Evolutionary conservation across 2,329 filamentous ascomycete species (phyloP).

Genomic region (Colletotrichum falcatum): DNA sequence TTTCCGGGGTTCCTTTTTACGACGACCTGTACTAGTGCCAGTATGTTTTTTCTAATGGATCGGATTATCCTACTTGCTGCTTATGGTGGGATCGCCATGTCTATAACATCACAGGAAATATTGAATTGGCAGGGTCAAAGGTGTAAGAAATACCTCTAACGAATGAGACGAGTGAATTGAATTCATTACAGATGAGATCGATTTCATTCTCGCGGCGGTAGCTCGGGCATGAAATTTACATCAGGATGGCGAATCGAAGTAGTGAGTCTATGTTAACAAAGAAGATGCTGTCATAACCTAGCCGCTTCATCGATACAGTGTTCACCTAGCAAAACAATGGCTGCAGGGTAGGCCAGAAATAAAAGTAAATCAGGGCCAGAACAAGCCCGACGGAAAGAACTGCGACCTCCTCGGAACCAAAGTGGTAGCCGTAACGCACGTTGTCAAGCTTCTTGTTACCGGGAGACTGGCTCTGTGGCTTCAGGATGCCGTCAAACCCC

Average conservation of each 20-base stretch:
- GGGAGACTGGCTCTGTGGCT: constrained; percentile 21
- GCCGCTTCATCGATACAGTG: background rate
- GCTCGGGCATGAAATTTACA: background rate
- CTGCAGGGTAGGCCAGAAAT: constrained; percentile 16
- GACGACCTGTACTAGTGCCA: no score
- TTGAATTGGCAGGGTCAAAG: background rate
- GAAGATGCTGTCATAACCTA: background rate
- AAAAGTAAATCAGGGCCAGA: constrained; percentile 6
- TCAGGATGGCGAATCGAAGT: background rate
- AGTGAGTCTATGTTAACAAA: background rate
- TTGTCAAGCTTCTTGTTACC: constrained; percentile 30
- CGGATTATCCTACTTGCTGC: background rate
- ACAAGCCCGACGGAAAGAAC: constrained; percentile 13
- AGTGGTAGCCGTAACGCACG: constrained; percentile 36
- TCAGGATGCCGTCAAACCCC: constrained; percentile 28
- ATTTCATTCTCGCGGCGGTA: background rate
- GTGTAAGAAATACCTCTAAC: background rate
- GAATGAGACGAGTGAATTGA: no score
- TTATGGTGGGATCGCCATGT: background rate
- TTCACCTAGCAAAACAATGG: background rate
- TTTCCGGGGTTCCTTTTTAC: background rate
- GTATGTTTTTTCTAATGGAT: no score
- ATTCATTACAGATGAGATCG: background rate
- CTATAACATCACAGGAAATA: background rate
- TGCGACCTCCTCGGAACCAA: constrained; percentile 41